Evolutionary conservation across 805 yeast species (phyloP).

Genomic region (Spencermartinsiella europaea): DNA sequence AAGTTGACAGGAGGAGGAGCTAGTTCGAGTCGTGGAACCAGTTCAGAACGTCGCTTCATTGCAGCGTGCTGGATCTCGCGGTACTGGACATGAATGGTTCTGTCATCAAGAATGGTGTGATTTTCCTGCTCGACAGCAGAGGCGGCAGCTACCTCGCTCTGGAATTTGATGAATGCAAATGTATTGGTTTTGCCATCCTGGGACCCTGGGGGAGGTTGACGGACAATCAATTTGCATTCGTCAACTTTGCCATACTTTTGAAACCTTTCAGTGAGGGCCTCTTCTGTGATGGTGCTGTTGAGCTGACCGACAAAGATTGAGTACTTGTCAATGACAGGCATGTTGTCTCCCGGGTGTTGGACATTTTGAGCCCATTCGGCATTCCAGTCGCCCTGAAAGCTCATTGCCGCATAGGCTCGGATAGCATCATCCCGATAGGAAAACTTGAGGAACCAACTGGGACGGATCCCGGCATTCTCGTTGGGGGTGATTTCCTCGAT

Average conservation of each 20-base stretch:
- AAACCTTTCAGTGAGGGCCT: conserved; percentile 54
- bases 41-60: conserved; percentile 11
- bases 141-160: conserved; percentile 69
- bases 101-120: conserved; percentile 66
- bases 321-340: conserved; percentile 53
- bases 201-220: conserved; percentile 13
- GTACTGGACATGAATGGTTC: conserved; percentile 81
- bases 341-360: conserved; percentile 28
- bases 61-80: conserved; percentile 50
- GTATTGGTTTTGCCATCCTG: background rate
- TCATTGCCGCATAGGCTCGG: conserved; percentile 57
- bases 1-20: conserved; percentile 73
- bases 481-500: conserved; percentile 55
- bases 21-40: conserved; percentile 42
- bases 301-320: conserved; percentile 81
- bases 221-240: conserved; percentile 40
- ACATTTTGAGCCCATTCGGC: conserved; percentile 88
- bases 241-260: conserved; percentile 59
- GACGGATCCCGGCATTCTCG: background rate
- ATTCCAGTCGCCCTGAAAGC: conserved; percentile 35
- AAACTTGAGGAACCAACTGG: conserved; percentile 85
- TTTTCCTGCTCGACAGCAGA: conserved; percentile 64
- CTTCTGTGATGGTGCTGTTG: conserved; percentile 48
- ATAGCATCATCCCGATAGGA: conserved; percentile 84
- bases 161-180: conserved; percentile 71